Base-by-base conservation (phyloP, 352 stramenopile species). In the Phytophthora multivora region DNA sequence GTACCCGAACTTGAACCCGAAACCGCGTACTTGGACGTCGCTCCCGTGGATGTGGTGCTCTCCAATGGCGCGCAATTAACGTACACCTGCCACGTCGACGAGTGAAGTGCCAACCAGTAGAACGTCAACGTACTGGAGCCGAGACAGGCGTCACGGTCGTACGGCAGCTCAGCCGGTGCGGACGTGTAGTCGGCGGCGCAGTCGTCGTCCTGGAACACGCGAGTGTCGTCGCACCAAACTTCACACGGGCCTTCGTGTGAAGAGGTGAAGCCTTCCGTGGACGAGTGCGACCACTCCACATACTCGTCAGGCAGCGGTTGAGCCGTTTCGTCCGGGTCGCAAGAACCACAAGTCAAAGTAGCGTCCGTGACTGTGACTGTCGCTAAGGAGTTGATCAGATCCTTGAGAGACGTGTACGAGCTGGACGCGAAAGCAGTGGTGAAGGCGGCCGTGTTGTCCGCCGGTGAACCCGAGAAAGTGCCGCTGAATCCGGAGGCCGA, bases 181-280 rank as follows among this genome's bases (percentile, higher is more conserved):
- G 46, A 63, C 8, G 64, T 71, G 51, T 75, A 75, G 50, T 78
- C 63, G 0, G 48, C 51, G 4, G 70, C 53, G 30, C 73, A 82
- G 69, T 82, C 66, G n/a, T 74, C 51, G 57, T 79, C 69, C 19
- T 77, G 58, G 41, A 71, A 75, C n/a, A 74, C 73, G 2, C 63
- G 66, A 18, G 60, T 63, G 39, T 78, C 69, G 50, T 81, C 69
- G 51, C 73, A 81, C 69, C 73, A 81, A 40, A 81, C 53, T 43
- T 81, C 73, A 16, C 73, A 81, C 0, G 73, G 73, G 15, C 73
- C 69, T 58, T 77, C 69, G 58, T 78, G 69, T 3, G 65, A 73
- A 13, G 66, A 59, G 2, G 62, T 73, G 23, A 78, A 77, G 13
- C 68, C 68, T 21, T 75, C 67, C 1, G 62, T 50, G 36, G 51